Evolutionary conservation across 2,329 filamentous ascomycete genomes (phyloP), one percentile per base, ranked within the genome.

Genomic region (Aspergillus fumigatiaffinis): DNA sequence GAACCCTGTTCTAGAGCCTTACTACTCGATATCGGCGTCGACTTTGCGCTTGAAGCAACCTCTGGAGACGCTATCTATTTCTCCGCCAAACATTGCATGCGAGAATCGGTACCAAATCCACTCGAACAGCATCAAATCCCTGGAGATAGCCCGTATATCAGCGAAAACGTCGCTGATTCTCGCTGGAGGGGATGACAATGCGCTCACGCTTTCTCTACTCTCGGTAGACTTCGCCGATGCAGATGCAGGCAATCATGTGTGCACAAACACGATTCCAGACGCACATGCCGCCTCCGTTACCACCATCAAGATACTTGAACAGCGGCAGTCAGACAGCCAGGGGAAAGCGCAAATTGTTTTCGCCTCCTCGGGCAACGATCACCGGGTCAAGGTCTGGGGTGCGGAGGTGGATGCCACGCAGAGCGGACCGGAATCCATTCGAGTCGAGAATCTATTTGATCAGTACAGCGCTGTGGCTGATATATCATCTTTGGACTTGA

Each of bases 181-280:
- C 4, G 92, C 91, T 0, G 91, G 90, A 26, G 92, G 94, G 23
- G 94, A 99, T 66, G 94, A 97, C 72, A 94, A 94, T 60, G 88
- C 88, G 3, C 72, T 97, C 0, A 87, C 83, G 0, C 67, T 90
- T 10, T 83, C 82, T 0, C 68, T 81, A 32, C 64, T 81, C 28
- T 63, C 52, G 17, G 66, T 67, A 3, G 48, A 51, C 10, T 29
- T 53, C 29, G 51, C 61, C 6, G 26, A 51, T 4, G 17, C 53
- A n/a, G 55, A 61, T 25, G 28, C 50, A 28, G 60, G 53, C 17
- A 58, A 53, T n/a, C 53, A 56, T 17, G 67, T 76, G 10, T 59
- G 59, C 25, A 76, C 71, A 0, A 56, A 76, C 2, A 67, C 71
- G 1, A 67, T 78, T 42, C 71, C 75, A 3, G 69, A 76, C 52